Conservation (phyloP, 1,284 basidiomycete species). For the Apiotrichum brassicae region DNA sequence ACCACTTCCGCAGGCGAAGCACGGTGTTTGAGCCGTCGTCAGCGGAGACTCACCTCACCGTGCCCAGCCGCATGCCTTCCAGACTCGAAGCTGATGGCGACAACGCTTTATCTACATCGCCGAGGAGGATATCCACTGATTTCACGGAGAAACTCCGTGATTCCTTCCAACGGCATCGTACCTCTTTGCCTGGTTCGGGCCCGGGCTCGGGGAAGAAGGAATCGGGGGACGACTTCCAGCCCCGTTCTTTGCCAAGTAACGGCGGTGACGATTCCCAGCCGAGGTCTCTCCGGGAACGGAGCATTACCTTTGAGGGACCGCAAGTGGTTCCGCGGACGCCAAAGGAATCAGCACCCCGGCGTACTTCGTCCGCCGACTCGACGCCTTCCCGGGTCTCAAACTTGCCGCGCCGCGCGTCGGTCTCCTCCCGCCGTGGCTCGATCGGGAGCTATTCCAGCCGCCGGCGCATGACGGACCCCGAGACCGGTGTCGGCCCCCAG, state of each 20-base stretch:
- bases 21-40: not conserved
- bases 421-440: too few species aligned
- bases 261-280: not conserved
- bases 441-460: too few species aligned
- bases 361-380: not conserved
- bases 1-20: slow-evolving; percentile 24
- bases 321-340: not conserved
- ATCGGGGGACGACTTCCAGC: not conserved
- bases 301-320: not conserved
- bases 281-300: not conserved
- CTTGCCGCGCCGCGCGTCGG: not conserved
- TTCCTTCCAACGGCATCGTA: too few species aligned
- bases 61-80: not conserved
- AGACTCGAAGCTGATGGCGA: not conserved
- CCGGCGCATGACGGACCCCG: not conserved
- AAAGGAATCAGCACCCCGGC: not conserved
- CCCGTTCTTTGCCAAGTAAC: not conserved
- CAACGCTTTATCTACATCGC: too few species aligned
- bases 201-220: too few species aligned
- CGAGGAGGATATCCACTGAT: too few species aligned
- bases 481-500: not conserved
- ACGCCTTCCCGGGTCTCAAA: not conserved
- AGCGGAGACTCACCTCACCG: not conserved
- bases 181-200: too few species aligned
- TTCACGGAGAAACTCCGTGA: too few species aligned